Conservation (phyloP, 345 rosid species). For the Trapa incisa region DNA sequence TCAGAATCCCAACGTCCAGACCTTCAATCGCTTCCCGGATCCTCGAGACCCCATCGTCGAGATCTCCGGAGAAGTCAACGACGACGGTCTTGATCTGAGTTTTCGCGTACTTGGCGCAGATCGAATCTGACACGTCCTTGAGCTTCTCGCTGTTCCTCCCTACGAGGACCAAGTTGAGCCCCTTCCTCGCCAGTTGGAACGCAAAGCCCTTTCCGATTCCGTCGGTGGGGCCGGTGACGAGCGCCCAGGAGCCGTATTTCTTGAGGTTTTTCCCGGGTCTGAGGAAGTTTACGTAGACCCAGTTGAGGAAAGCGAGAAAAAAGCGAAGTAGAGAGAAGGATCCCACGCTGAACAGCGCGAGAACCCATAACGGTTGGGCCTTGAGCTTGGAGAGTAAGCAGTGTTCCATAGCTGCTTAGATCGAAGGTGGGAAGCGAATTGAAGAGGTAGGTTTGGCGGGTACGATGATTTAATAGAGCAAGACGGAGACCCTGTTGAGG, state of each 20-base stretch:
- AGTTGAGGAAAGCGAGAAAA: constrained; percentile 29
- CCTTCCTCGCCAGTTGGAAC: constrained; percentile 60
- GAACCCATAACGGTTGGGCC: constrained; percentile 58
- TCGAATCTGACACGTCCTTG: constrained; percentile 47
- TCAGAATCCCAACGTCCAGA: constrained; percentile 66
- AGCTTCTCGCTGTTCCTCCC: constrained; percentile 67
- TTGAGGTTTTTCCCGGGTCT: constrained; percentile 72
- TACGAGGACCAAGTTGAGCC: constrained; percentile 71
- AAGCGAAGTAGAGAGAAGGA: constrained; percentile 38
- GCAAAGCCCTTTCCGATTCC: constrained; percentile 92
- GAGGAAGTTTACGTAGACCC: constrained; percentile 76
- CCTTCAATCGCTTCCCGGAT: constrained; percentile 59
- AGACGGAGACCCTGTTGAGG: background rate
- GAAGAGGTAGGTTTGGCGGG: background rate
- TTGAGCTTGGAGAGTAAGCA: constrained; percentile 35
- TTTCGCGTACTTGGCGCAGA: constrained; percentile 33
- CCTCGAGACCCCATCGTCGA: constrained; percentile 57
- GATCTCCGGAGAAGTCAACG: constrained; percentile 77
- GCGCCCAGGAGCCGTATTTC: constrained; percentile 93
- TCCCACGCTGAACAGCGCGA: constrained; percentile 43
- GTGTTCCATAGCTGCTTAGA: constrained; percentile 30
- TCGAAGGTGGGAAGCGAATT: background rate
- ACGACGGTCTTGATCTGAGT: constrained; percentile 53
- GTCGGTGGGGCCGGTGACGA: constrained; percentile 84
- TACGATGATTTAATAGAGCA: too few relatives aligned